A percentile compares a stretch with the other conserved stretches of the same genome.
phyloP scores from a whole-genome alignment of 495 filamentous ascomycete species.

The Tuber brumale region DNA sequence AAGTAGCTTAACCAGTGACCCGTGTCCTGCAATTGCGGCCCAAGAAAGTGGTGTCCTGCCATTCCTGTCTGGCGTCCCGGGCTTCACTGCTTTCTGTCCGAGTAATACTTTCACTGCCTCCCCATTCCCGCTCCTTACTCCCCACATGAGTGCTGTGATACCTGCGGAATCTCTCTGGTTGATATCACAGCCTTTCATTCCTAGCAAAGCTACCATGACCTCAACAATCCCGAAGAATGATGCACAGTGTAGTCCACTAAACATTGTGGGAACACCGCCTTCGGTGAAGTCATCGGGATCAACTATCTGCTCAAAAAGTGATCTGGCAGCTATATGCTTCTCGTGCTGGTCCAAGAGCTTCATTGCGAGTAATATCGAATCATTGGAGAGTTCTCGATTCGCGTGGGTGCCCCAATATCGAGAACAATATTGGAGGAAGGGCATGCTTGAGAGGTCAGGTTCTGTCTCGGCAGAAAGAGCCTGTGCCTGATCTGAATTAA shows the following conservation, averaged over 20 bases:
- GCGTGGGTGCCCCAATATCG: no score
- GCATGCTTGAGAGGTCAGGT: neutral
- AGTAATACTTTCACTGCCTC: neutral
- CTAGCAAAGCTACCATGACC: neutral
- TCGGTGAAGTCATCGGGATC: neutral
- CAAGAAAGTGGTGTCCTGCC: neutral
- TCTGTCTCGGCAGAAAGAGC: neutral
- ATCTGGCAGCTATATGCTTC: neutral
- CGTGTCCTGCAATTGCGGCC: neutral
- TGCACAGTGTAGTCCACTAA: neutral
- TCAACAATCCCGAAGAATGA: neutral
- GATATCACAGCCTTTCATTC: neutral
- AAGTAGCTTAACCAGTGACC: neutral
- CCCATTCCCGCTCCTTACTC: neutral
- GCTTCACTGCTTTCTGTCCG: neutral
- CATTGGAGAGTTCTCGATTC: neutral
- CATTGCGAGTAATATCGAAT: neutral
- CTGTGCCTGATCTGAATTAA: neutral
- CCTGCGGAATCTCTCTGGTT: neutral
- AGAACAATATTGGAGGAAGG: no score
- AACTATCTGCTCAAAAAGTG: neutral
- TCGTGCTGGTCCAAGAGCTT: neutral
- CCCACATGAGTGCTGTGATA: neutral
- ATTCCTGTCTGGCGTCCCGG: neutral
- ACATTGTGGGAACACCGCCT: neutral